Evolutionary conservation across 306 rosid species (phyloP), one percentile per base, ranked within the genome.

Genomic region (Acmispon strigosus): DNA sequence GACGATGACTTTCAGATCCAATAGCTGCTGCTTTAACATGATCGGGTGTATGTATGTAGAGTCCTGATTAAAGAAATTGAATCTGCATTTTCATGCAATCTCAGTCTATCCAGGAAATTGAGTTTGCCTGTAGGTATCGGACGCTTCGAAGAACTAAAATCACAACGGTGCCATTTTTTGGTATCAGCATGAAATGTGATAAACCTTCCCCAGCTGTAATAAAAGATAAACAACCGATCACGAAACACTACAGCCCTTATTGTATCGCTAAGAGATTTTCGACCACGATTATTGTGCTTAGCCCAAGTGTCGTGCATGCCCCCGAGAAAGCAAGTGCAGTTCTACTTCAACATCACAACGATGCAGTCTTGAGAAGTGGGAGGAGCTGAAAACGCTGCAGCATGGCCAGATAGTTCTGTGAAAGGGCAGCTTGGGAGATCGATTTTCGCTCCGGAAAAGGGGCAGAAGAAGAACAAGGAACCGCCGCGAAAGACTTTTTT

Each of bases 351-450:
- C 2, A 6, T 12, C 18, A 36, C 62, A 15, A 76, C 58, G 6
- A 15, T n/a, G 70, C 87, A 83, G 14, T 68, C 39, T 5, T 43
- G 16, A 9, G 48, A 56, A 44, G 68, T 66, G 0, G 78, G 84
- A 7, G 50, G 53, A 32, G 72, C 64, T 8, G 87, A 76, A 71
- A 80, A 79, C 8, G 75, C 64, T 6, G 82, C 82, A 2, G 68
- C 14, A 1, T 49, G 80, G 14, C 63, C 66, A 1, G 58, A 12
- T 39, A 73, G 11, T 8, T 77, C 39, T 0, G 62, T 9, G 11
- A 29, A 9, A 2, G 82, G 81, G 57, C 66, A 61, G 1, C 8
- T 24, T 6, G 87, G 87, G 27, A 83, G 84, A 11, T 67, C 64
- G 39, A 82, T 70, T 53, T 53, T 71, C 1, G 76, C 54, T 0